A percentile compares a stretch with the other conserved stretches of the same genome.
Evolutionary conservation across 768 basidiomycete genomes (phyloP).

Genomic region (Boletus rex-veris): DNA sequence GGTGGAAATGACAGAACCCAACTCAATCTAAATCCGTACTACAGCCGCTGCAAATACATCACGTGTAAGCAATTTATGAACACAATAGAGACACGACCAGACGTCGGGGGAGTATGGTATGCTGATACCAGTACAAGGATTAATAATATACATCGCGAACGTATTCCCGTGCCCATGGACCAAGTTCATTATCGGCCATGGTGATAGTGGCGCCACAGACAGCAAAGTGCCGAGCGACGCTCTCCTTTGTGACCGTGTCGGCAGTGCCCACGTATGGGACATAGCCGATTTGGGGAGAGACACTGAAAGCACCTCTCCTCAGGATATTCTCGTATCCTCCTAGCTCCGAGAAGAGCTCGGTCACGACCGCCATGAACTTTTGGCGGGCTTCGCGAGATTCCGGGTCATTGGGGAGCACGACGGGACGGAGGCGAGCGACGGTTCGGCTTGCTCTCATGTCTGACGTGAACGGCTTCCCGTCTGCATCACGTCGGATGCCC

Average conservation of each 20-base stretch:
- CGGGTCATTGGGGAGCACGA: constrained; percentile 30
- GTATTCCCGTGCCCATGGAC: constrained; percentile 40
- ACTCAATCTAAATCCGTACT: constrained; percentile 15
- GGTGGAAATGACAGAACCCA: too few relatives aligned
- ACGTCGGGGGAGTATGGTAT: constrained; percentile 14
- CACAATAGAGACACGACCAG: constrained; percentile 27
- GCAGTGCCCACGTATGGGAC: constrained; percentile 31
- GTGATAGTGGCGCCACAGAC: constrained; percentile 38
- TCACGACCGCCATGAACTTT: constrained; percentile 39
- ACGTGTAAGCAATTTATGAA: constrained; percentile 11
- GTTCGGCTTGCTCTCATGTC: constrained; percentile 47
- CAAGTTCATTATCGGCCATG: constrained; percentile 35
- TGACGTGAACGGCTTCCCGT: constrained; percentile 36
- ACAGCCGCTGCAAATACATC: constrained; percentile 10
- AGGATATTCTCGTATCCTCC: constrained; percentile 41
- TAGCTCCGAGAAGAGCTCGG: constrained; percentile 39
- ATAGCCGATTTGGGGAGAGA: constrained; percentile 33
- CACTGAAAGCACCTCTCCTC: constrained; percentile 31
- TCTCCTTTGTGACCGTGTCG: constrained; percentile 31
- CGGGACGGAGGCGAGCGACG: constrained; percentile 47
- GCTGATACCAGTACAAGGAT: constrained; percentile 10
- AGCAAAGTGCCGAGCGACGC: constrained; percentile 42
- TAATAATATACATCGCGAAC: constrained; percentile 27
- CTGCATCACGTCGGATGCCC: constrained; percentile 41
- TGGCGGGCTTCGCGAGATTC: constrained; percentile 35